A percentile compares a stretch with the other conserved stretches of the same genome.
phyloP scores from a whole-genome alignment of 768 basidiomycete genomes.

The Trametopsis cervina region DNA sequence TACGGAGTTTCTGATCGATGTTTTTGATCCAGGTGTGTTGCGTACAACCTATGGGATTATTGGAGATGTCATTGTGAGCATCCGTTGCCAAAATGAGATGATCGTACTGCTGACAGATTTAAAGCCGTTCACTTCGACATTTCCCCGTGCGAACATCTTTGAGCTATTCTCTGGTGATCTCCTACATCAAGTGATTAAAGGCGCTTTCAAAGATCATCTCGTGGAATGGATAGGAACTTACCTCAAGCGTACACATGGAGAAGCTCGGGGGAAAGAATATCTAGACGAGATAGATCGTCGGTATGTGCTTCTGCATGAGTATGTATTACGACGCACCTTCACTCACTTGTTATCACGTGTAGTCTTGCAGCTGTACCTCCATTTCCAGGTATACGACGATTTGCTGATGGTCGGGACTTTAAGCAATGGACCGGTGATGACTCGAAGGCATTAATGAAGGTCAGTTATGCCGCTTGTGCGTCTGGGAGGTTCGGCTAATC shows the following conservation, averaged over 20 bases:
- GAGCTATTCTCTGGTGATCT: conserved; percentile 24
- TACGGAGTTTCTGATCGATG: conserved; percentile 4
- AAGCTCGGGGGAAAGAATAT: conserved; percentile 8
- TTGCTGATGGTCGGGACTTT: conserved; percentile 16
- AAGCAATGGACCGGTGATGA: conserved; percentile 20
- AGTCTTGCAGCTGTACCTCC: conserved; percentile 18
- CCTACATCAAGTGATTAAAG: conserved; percentile 28
- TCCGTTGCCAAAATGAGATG: background rate
- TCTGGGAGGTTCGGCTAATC: background rate
- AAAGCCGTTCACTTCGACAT: conserved; percentile 28
- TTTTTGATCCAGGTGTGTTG: conserved; percentile 3
- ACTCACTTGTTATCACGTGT: background rate
- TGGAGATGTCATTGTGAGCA: conserved; percentile 9
- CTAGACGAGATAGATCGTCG: conserved; percentile 26
- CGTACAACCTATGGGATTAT: conserved; percentile 13
- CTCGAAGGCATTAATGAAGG: conserved; percentile 20
- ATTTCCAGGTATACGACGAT: conserved; percentile 14
- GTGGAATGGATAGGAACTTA: conserved; percentile 27
- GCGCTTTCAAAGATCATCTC: conserved; percentile 30
- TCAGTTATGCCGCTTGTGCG: background rate
- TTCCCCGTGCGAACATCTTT: conserved; percentile 28
- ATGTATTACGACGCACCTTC: conserved; percentile 16
- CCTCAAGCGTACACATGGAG: conserved; percentile 11
- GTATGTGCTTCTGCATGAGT: conserved; percentile 12
- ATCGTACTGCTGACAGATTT: too few relatives aligned